Percentiles rank a stretch among this genome's conserved stretches.
These are phyloP conservation scores for Neurospora sp. DNA, from an alignment of 495 filamentous ascomycete genomes.

Conservation along the genomic window DNA sequence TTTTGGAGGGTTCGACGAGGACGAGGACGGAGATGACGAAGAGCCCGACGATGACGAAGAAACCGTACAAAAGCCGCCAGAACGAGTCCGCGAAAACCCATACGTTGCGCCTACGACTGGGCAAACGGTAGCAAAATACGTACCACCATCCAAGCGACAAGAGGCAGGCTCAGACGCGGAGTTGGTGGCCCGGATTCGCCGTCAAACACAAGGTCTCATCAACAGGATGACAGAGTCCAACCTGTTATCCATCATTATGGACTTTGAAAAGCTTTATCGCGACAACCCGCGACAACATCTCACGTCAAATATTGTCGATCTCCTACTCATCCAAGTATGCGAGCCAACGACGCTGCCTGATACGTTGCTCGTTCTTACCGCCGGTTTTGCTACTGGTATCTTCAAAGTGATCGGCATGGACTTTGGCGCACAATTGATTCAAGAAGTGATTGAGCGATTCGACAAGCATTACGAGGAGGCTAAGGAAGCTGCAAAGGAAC, in stretches of 20 bases:
- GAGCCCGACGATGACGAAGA: not conserved
- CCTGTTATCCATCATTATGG: conserved; percentile 65
- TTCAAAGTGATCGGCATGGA: conserved; percentile 81
- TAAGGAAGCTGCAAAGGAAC: conserved; percentile 32
- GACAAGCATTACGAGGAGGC: conserved; percentile 38
- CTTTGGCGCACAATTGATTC: conserved; percentile 75
- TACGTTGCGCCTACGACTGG: conserved; percentile 40
- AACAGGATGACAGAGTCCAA: conserved; percentile 91
- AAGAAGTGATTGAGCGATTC: conserved; percentile 66
- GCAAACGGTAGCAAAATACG: conserved; percentile 50
- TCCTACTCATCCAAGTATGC: conserved; percentile 65
- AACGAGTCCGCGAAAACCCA: conserved; percentile 38
- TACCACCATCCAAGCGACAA: conserved; percentile 76
- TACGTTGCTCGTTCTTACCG: conserved; percentile 81
- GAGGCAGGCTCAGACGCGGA: conserved; percentile 53
- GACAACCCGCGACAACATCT: conserved; percentile 74
- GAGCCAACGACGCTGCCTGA: conserved; percentile 70
- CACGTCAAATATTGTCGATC: conserved; percentile 61
- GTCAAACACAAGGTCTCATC: conserved; percentile 77
- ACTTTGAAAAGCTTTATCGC: conserved; percentile 74
- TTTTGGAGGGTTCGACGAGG: conserved; percentile 24
- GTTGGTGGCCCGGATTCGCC: conserved; percentile 55
- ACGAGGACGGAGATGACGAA: conserved; percentile 7
- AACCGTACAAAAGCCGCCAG: not conserved
- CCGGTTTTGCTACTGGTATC: conserved; percentile 79